Conservation (phyloP, 306 rosid genomes). For the Quercus aquifolioides region DNA sequence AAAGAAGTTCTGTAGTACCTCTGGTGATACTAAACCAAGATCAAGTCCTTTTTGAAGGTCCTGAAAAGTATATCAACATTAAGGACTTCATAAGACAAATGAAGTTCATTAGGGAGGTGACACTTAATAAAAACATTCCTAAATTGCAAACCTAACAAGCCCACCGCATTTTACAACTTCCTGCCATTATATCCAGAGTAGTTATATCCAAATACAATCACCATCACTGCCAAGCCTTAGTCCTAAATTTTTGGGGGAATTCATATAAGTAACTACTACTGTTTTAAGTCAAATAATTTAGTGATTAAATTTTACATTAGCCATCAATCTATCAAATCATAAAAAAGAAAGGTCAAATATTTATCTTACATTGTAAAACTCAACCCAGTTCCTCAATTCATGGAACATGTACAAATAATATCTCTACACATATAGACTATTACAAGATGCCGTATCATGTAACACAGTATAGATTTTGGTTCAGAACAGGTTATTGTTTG, state of each 20-base stretch:
- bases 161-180: neutral
- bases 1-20: conserved; percentile 87
- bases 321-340: too few relatives aligned
- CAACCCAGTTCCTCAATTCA: neutral
- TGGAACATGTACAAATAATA: neutral
- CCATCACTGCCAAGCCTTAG: too few relatives aligned
- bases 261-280: too few relatives aligned
- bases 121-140: neutral
- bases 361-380: neutral
- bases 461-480: too few relatives aligned
- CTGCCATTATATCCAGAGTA: neutral
- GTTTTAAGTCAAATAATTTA: too few relatives aligned
- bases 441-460: too few relatives aligned
- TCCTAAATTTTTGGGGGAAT: too few relatives aligned
- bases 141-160: neutral
- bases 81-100: conserved; percentile 14
- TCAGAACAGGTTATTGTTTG: too few relatives aligned
- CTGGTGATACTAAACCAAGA: conserved; percentile 94
- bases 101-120: neutral
- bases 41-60: conserved; percentile 97
- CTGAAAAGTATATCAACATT: conserved; percentile 42
- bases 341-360: too few relatives aligned
- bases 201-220: neutral
- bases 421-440: too few relatives aligned
- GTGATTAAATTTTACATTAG: too few relatives aligned